A percentile compares a stretch with the other conserved stretches of the same genome.
Conservation (phyloP, 2,329 filamentous ascomycete genomes). For the Botrytis pseudocinerea region DNA sequence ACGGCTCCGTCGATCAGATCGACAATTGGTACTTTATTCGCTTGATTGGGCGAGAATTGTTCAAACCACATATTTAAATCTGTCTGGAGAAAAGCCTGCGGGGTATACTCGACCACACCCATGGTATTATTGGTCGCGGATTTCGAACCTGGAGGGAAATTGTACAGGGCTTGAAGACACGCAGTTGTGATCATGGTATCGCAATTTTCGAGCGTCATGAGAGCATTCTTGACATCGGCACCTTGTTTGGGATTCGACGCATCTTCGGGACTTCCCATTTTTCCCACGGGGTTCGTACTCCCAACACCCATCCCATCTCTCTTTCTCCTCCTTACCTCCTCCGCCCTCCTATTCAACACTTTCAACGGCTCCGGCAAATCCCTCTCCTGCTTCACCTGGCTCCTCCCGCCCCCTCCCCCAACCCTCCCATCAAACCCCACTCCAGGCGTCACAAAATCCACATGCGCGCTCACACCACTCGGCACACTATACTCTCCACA, state of each 20-base stretch:
- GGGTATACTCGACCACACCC: not conserved
- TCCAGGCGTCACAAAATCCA: not conserved
- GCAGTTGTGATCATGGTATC: not conserved
- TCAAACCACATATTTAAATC: not conserved
- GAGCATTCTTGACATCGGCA: not conserved
- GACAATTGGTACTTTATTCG: not conserved
- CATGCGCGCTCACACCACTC: not conserved
- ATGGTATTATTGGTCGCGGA: not conserved
- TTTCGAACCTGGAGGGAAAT: not conserved
- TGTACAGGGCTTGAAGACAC: not conserved
- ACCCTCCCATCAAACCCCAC: not conserved
- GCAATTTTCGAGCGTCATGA: not conserved
- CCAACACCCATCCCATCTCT: not conserved
- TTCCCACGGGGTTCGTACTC: not conserved
- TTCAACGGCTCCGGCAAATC: not conserved
- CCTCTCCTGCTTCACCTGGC: not conserved
- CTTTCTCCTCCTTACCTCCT: not conserved
- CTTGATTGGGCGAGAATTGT: not conserved
- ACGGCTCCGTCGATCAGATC: not conserved
- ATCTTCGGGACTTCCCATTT: not conserved
- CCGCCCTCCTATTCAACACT: not conserved
- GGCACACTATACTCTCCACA: not conserved
- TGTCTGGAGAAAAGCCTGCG: not conserved
- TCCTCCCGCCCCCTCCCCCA: not conserved
- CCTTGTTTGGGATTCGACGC: not conserved